A percentile compares a stretch with the other conserved stretches of the same genome.
Evolutionary conservation across 306 rosid genomes (phyloP).

Genomic region (Rosa persica): DNA sequence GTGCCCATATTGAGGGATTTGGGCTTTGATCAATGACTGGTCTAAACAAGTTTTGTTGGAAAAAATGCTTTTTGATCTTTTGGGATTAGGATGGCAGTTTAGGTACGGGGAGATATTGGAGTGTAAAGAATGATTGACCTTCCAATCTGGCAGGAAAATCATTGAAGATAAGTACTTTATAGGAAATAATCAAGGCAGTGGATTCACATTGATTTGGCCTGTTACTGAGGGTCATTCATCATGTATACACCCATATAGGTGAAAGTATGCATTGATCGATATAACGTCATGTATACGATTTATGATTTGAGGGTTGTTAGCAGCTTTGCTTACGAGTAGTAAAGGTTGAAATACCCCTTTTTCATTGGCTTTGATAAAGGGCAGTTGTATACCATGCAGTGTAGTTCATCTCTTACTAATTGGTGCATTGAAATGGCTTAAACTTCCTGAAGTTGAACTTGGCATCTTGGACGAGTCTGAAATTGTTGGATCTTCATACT

Average conservation of each 20-base stretch:
- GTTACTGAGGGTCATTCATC: too few relatives aligned
- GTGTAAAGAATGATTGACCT: background rate
- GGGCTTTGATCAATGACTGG: background rate
- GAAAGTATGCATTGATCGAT: background rate
- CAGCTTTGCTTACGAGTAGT: background rate
- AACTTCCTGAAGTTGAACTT: background rate
- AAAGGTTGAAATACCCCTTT: background rate
- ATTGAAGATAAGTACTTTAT: background rate
- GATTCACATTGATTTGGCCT: background rate
- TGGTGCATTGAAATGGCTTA: background rate
- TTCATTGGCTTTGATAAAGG: background rate
- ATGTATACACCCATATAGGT: background rate
- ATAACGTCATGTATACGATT: background rate
- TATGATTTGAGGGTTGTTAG: background rate
- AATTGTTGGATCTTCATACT: background rate
- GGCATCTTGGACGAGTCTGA: background rate
- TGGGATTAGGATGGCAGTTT: background rate
- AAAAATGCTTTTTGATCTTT: background rate
- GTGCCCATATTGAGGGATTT: constrained; percentile 1
- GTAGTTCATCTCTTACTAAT: background rate
- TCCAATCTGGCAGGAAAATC: background rate
- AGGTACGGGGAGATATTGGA: background rate
- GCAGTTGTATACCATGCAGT: background rate
- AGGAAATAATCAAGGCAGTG: background rate
- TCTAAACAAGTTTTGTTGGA: background rate